These are phyloP conservation scores for Myxozyma lipomycoides DNA, from an alignment of 805 yeast genomes.

Conservation along the genomic window DNA sequence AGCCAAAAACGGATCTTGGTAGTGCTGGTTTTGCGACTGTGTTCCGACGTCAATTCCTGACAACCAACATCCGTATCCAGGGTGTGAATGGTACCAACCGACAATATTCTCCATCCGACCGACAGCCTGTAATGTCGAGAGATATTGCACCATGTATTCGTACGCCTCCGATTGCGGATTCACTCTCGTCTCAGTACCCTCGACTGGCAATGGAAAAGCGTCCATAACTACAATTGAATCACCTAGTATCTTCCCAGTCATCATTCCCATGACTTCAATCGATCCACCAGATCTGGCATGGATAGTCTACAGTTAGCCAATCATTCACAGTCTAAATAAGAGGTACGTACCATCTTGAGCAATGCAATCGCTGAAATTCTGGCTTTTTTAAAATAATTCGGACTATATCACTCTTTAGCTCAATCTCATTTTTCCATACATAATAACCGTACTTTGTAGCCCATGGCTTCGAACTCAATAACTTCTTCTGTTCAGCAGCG, in stretches of 20 bases:
- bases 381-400: slow-evolving; percentile 57
- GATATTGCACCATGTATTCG: slow-evolving; percentile 87
- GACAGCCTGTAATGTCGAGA: slow-evolving; percentile 51
- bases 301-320: slow-evolving; percentile 50
- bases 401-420: slow-evolving; percentile 37
- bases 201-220: slow-evolving; percentile 83
- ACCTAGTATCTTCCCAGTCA: slow-evolving; percentile 67
- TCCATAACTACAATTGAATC: slow-evolving; percentile 66
- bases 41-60: slow-evolving; percentile 92
- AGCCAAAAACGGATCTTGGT: slow-evolving; percentile 89
- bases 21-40: slow-evolving; percentile 75
- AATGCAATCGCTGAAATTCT: slow-evolving; percentile 68
- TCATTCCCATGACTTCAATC: slow-evolving; percentile 93
- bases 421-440: neutral
- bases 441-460: slow-evolving; percentile 24
- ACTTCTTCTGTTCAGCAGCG: slow-evolving; percentile 32
- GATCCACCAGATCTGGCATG: slow-evolving; percentile 83
- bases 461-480: slow-evolving; percentile 33
- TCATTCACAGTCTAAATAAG: neutral
- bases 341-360: slow-evolving; percentile 51
- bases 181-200: slow-evolving; percentile 93
- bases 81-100: slow-evolving; percentile 98
- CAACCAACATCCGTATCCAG: slow-evolving; percentile 96
- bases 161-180: slow-evolving; percentile 92
- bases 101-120: slow-evolving; percentile 68